Conservation (phyloP, 768 basidiomycete genomes). For the Leccinum imitatum region DNA sequence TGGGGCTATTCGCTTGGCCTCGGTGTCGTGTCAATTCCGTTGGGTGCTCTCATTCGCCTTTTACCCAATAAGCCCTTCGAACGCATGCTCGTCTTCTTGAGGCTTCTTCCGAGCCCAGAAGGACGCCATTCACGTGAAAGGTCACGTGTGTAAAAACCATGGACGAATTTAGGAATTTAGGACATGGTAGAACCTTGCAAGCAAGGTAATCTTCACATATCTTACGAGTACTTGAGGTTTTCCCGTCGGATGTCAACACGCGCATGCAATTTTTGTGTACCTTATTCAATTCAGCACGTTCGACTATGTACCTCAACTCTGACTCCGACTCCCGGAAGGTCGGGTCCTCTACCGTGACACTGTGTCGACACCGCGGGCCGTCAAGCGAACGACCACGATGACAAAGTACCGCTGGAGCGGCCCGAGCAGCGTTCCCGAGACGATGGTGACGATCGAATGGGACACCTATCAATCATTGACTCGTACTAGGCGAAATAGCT, state of each 20-base stretch:
- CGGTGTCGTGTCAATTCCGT: constrained; percentile 83
- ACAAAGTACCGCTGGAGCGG: constrained; percentile 27
- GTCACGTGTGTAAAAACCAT: no score
- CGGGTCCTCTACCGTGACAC: constrained; percentile 17
- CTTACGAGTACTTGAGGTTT: no score
- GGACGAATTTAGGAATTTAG: no score
- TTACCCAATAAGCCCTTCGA: constrained; percentile 83
- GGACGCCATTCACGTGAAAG: constrained; percentile 10
- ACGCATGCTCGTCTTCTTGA: constrained; percentile 49
- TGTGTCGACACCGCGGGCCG: constrained; percentile 16
- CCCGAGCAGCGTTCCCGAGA: constrained; percentile 16
- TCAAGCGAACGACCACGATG: constrained; percentile 23
- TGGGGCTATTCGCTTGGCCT: constrained; percentile 94
- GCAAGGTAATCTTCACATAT: no score
- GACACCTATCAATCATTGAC: constrained; percentile 1
- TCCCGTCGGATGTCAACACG: no score
- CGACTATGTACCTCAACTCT: constrained; percentile 16
- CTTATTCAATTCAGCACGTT: constrained; percentile 22
- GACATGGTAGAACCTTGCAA: no score
- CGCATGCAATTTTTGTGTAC: constrained; percentile 2
- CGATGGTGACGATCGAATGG: constrained; percentile 38
- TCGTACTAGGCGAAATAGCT: no score
- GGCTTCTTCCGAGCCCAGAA: constrained; percentile 63
- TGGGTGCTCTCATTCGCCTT: constrained; percentile 78
- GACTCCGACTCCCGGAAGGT: constrained; percentile 17